phyloP scores from a whole-genome alignment of 148 eudicot genomes.

The Diospyros lotus region DNA sequence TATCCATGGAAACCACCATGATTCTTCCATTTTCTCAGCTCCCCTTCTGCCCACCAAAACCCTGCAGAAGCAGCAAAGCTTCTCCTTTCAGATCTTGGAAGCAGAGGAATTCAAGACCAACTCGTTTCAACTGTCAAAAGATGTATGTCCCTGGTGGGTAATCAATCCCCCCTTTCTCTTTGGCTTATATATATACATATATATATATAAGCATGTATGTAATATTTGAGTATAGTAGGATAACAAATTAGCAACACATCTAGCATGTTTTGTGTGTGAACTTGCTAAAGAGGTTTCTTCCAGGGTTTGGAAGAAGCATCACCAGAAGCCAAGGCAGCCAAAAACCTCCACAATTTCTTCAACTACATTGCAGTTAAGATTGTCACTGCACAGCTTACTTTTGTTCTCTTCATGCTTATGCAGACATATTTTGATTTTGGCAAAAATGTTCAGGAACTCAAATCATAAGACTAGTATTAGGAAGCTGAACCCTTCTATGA shows the following conservation, averaged over 20 bases:
- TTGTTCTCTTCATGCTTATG: neutral
- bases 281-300: conserved; percentile 1
- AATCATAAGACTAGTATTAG: neutral
- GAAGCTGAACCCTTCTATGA: neutral
- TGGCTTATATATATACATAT: neutral
- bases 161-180: conserved; percentile 4
- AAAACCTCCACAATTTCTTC: conserved; percentile 79
- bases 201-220: neutral
- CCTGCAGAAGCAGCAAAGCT: conserved; percentile 20
- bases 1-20: conserved; percentile 49
- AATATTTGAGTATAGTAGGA: no score
- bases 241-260: neutral
- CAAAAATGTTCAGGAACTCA: no score
- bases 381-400: conserved; percentile 67
- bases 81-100: conserved; percentile 35
- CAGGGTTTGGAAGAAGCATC: conserved; percentile 91
- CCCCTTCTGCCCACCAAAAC: conserved; percentile 32
- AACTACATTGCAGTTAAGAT: conserved; percentile 77
- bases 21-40: conserved; percentile 42
- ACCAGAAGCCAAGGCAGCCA: conserved; percentile 88
- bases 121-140: conserved; percentile 60
- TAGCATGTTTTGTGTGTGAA: neutral
- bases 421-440: neutral
- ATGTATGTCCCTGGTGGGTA: conserved; percentile 91
- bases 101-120: conserved; percentile 24